phyloP scores from a whole-genome alignment of 352 stramenopile genomes.

The Globisporangium apiculatum region DNA sequence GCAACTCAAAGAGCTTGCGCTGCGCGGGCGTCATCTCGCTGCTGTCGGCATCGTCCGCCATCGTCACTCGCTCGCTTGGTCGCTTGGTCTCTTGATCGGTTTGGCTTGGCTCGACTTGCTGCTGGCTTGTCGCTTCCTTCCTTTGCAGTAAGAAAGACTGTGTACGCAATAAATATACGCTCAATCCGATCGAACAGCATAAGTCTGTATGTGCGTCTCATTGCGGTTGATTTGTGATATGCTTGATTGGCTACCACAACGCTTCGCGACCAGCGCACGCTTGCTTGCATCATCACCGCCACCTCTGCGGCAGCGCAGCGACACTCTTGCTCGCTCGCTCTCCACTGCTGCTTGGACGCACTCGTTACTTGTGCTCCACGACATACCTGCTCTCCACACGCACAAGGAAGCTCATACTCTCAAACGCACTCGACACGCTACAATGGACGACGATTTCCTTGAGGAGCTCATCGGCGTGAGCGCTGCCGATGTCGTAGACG shows the following conservation, averaged over 20 bases:
- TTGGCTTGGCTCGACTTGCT: too few species aligned
- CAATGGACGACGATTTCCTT: constrained; percentile 54
- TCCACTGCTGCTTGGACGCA: neutral
- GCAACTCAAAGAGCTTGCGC: constrained; percentile 78
- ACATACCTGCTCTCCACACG: too few species aligned
- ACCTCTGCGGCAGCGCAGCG: too few species aligned
- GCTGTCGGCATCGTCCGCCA: constrained; percentile 24
- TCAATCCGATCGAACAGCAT: neutral
- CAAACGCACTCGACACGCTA: constrained; percentile 1
- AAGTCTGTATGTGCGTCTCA: too few species aligned
- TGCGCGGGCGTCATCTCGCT: constrained; percentile 68
- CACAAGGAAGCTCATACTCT: neutral
- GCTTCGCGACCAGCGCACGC: constrained; percentile 4
- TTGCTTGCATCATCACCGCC: too few species aligned
- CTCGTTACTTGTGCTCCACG: neutral
- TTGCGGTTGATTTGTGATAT: too few species aligned
- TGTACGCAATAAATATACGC: neutral
- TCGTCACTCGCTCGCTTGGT: constrained; percentile 6
- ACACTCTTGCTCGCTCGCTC: neutral
- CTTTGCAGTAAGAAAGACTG: neutral
- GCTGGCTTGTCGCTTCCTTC: constrained; percentile 1
- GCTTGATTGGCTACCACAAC: constrained; percentile 11
- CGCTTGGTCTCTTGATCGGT: neutral
- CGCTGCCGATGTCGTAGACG: constrained; percentile 28
- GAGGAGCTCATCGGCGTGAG: constrained; percentile 54